phyloP scores from a whole-genome alignment of 495 filamentous ascomycete species.

The Penicillium antarcticum region DNA sequence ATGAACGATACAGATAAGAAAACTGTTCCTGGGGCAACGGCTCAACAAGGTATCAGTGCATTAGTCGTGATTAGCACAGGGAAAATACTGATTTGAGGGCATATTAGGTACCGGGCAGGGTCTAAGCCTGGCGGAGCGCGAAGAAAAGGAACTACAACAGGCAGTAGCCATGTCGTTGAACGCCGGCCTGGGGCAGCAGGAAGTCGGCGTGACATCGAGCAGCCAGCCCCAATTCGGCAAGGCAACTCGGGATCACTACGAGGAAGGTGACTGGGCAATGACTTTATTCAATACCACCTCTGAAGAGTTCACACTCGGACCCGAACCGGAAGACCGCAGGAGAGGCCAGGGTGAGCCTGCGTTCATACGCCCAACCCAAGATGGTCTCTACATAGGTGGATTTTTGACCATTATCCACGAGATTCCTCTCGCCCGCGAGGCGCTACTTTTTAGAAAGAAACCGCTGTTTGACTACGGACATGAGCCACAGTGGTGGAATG shows the following conservation, averaged over 20 bases:
- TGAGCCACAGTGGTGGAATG: slow-evolving; percentile 83
- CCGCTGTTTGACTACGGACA: slow-evolving; percentile 61
- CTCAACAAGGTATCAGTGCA: slow-evolving; percentile 18
- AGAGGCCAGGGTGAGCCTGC: slow-evolving; percentile 57
- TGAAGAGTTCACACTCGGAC: slow-evolving; percentile 59
- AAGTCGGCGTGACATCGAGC: slow-evolving; percentile 52
- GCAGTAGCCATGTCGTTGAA: slow-evolving; percentile 54
- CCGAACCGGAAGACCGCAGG: slow-evolving; percentile 58
- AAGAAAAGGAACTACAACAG: slow-evolving; percentile 55
- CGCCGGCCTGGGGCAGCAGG: slow-evolving; percentile 48
- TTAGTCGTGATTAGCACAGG: slow-evolving; percentile 1
- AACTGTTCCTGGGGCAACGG: slow-evolving; percentile 4
- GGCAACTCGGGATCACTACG: slow-evolving; percentile 69
- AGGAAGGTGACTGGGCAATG: slow-evolving; percentile 75
- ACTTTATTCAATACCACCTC: slow-evolving; percentile 52
- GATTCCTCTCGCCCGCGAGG: slow-evolving; percentile 77
- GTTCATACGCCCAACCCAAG: slow-evolving; percentile 67
- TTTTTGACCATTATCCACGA: slow-evolving; percentile 77
- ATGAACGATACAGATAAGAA: slow-evolving; percentile 29
- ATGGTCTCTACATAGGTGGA: slow-evolving; percentile 58
- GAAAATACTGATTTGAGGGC: slow-evolving; percentile 10
- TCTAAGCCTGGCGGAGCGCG: slow-evolving; percentile 47
- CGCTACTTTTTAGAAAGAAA: slow-evolving; percentile 56
- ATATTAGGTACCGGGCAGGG: slow-evolving; percentile 41
- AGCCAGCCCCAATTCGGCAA: slow-evolving; percentile 60